Base-by-base conservation (phyloP, 192 early-diverging fungal genomes). In the Coemansia sp. region DNA sequence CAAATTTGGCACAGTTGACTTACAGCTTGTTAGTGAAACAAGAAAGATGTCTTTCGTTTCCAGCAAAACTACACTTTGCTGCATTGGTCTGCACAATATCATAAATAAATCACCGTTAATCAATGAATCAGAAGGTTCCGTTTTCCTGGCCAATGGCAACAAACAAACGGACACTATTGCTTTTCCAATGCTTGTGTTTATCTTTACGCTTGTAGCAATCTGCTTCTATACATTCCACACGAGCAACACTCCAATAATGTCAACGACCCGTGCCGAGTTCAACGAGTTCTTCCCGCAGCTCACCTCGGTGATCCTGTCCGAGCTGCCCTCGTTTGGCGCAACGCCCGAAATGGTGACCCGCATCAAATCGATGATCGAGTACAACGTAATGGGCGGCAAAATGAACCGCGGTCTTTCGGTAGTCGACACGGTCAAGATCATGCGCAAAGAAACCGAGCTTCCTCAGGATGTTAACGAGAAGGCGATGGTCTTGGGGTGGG, bases 361-460 rank as follows among this genome's bases (percentile, higher is more conserved):
- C 78, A 84, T 89, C 59, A 83, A 85, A 53, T 54, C 83, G 55
- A 86, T 89, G 60, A 76, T 88, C 62, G 84, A 86, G 56, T 73
- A 81, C 64, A 87, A 90, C 57, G 87, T 88, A 20, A 64, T 68
- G 27, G 84, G 83, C 43, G 95, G 94, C 71, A 99, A 99, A 84
- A 88, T 98, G 87, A 99, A 99, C 90, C 92, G 97, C 74, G 97
- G 97, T 23, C 78, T 98, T 55, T 93, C 94, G 3, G 97, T 99
- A 16, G 89, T 92, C 24, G 93, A 94, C 66, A 90, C 96, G 3
- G 82, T 97, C 51, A 75, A 85, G 60, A 91, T 93, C 23, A 81
- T 98, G 68, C 86, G 90, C 55, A 83, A 85, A 50, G 90, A 89
- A 59, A 61, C 65, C 20, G 38, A 71, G 54, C 81, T 94, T 35